A percentile compares a stretch with the other conserved stretches of the same genome.
phyloP scores from a whole-genome alignment of 495 filamentous ascomycete species.

The Trichoderma reesei region DNA sequence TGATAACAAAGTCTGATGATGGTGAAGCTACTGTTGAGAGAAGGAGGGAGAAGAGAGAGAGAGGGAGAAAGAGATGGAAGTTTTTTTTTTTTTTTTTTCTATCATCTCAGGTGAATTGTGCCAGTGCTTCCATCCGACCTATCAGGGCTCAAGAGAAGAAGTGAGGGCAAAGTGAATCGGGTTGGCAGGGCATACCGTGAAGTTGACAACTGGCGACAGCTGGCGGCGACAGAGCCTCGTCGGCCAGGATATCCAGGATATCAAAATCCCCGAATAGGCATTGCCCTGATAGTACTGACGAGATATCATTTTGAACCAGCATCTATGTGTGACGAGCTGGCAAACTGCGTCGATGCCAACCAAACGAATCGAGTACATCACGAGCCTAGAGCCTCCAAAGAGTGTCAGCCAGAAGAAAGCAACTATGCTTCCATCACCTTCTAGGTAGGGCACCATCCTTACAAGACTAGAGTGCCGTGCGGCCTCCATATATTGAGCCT shows the following conservation, averaged over 20 bases:
- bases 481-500: not conserved
- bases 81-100: not conserved
- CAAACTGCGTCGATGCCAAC: too few relatives aligned
- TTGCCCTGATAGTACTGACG: too few relatives aligned
- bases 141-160: not conserved
- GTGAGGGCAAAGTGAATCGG: not conserved
- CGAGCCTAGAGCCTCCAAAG: too few relatives aligned
- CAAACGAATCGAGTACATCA: too few relatives aligned
- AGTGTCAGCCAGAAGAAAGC: too few relatives aligned
- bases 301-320: too few relatives aligned
- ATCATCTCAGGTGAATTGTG: not conserved
- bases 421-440: too few relatives aligned
- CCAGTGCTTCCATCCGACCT: not conserved
- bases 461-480: too few relatives aligned
- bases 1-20: too few relatives aligned
- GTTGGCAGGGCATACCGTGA: not conserved
- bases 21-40: too few relatives aligned
- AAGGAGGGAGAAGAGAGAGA: not conserved
- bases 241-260: not conserved
- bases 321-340: too few relatives aligned
- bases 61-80: not conserved
- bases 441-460: too few relatives aligned
- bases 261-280: not conserved
- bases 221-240: not conserved
- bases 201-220: not conserved